Base-by-base conservation (phyloP, 2,329 filamentous ascomycete species). In the Alternaria panax region DNA sequence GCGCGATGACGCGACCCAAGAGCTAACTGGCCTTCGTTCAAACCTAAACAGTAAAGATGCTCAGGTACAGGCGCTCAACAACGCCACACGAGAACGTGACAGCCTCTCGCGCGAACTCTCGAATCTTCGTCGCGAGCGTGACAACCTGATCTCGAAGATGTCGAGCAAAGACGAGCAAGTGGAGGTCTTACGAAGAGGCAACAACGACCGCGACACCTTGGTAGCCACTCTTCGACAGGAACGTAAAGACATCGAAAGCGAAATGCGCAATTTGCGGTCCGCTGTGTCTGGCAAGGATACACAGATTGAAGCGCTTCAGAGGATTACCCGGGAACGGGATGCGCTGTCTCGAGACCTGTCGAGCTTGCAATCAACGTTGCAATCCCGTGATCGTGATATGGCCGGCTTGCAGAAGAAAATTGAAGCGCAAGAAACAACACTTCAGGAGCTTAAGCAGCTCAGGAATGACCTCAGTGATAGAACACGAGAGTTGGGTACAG, bases 241-340 rank as follows among this genome's bases (percentile, higher is more conserved):
- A 43, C 67, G 72, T 8, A 64, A 67, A 18, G 53, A 67, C 5
- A 57, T 68, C 5, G 67, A 71, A 42, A 63, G 59, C 22, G 69
- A 72, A 42, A 58, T 70, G 67, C 67, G 67, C 28, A 68, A 45
- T 14, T 16, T 72, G n/a, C 68, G 72, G 14, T 67, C 70, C 8
- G 65, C 69, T 7, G 66, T 75, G 54, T 73, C 71, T 16, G 65
- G 64, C 36, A 74, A 76, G 28, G 73, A 76, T 12, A 68, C 67
- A 8, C 72, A 78, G 50, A 75, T 78, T 30, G 75, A 76, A 52
- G 75, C 75, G 2, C 61, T 78, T 8, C 75, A 77, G 51, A 75
- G 66, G 42, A 56, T 75, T 16, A 74, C 70, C 22, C 73, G 74
- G 3, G 76, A 79, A 53, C 69, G 71, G 25, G 75, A 78, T 43